Evolutionary conservation across 1,284 basidiomycete genomes (phyloP).

Genomic region (Apiotrichum brassicae): DNA sequence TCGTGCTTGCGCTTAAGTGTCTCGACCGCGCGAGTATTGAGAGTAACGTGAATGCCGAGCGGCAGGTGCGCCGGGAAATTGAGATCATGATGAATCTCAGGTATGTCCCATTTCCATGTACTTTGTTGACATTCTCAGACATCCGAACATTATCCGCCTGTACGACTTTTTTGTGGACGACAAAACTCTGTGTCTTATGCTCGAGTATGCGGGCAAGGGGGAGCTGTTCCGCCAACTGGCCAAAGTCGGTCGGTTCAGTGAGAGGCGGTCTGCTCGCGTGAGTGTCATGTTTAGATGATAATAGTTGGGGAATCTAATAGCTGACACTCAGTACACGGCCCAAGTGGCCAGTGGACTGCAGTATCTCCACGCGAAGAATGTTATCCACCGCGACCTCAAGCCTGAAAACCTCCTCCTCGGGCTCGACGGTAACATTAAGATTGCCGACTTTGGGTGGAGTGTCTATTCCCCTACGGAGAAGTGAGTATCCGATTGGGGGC

Average conservation of each 20-base stretch:
- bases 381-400: conserved; percentile 99
- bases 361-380: conserved; percentile 89
- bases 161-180: conserved; percentile 97
- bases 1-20: conserved; percentile 17
- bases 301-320: background rate
- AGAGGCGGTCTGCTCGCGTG: conserved; percentile 64
- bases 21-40: conserved; percentile 53
- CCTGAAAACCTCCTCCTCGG: conserved; percentile 87
- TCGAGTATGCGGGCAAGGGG: conserved; percentile 85
- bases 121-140: conserved; percentile 49
- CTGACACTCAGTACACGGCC: conserved; percentile 65
- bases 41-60: conserved; percentile 67
- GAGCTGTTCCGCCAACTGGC: conserved; percentile 88
- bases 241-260: conserved; percentile 67
- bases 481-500: conserved; percentile 37
- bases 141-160: conserved; percentile 89
- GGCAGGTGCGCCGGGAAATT: conserved; percentile 90
- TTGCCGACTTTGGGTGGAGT: conserved; percentile 98
- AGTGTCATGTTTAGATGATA: conserved; percentile 17
- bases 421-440: conserved; percentile 93
- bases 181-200: conserved; percentile 91
- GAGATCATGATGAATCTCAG: conserved; percentile 65
- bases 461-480: conserved; percentile 74
- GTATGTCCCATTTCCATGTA: conserved; percentile 7
- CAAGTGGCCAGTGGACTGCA: conserved; percentile 93